Conservation (phyloP, 345 rosid genomes). For the Streptanthus diversifolius region DNA sequence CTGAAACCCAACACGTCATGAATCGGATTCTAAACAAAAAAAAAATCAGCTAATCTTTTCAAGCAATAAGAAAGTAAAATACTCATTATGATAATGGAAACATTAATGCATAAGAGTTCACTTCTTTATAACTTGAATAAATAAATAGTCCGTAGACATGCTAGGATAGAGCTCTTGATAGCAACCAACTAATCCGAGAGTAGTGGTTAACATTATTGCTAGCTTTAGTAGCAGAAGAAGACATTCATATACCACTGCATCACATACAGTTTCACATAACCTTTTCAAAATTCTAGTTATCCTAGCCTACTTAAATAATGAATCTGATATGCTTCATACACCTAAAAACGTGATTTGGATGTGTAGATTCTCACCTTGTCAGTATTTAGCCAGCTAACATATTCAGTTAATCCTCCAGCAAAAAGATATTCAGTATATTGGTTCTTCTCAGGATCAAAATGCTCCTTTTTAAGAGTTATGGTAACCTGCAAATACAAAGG, state of each 20-base stretch:
- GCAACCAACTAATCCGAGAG: background rate
- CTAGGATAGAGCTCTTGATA: background rate
- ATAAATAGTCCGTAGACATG: background rate
- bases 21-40: conserved; percentile 62
- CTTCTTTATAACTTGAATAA: background rate
- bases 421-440: conserved; percentile 62
- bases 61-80: background rate
- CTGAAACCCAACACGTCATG: conserved; percentile 84
- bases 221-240: conserved; percentile 15
- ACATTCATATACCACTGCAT: background rate
- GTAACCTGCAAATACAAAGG: conserved; percentile 56
- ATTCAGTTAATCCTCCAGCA: conserved; percentile 90
- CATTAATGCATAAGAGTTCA: background rate
- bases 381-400: conserved; percentile 82
- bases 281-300: background rate
- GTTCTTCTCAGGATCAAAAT: conserved; percentile 55
- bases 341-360: background rate
- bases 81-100: background rate
- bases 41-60: conserved; percentile 37
- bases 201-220: conserved; percentile 5
- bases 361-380: conserved; percentile 61
- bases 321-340: background rate
- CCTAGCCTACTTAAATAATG: background rate
- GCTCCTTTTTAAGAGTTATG: conserved; percentile 57
- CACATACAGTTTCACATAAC: background rate